Conservation (phyloP, 371 early-diverging fungal genomes). For the Haplosporangium sp. region DNA sequence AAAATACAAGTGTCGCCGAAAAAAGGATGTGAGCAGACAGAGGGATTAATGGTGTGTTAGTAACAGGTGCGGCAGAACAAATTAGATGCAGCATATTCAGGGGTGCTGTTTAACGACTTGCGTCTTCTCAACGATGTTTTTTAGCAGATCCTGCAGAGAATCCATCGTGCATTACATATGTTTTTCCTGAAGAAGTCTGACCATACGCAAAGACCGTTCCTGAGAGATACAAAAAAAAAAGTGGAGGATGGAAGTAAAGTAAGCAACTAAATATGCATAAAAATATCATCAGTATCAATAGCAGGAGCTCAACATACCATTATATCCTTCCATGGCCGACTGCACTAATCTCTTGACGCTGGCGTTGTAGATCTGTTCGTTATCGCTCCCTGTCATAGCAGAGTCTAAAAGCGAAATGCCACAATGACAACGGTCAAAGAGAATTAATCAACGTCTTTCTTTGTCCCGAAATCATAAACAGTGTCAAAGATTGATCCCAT, state of each 20-base stretch:
- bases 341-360: slow-evolving; percentile 57
- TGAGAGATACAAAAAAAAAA: slow-evolving; percentile 1
- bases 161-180: slow-evolving; percentile 64
- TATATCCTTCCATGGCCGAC: slow-evolving; percentile 72
- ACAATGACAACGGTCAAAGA: background rate
- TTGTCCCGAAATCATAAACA: background rate
- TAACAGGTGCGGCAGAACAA: no score
- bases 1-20: no score
- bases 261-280: background rate
- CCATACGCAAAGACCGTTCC: slow-evolving; percentile 82
- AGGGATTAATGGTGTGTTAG: no score
- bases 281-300: background rate
- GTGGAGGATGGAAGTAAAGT: background rate
- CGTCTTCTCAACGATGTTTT: no score
- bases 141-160: background rate
- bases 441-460: background rate
- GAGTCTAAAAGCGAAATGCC: background rate
- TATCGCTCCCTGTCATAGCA: slow-evolving; percentile 57
- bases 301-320: slow-evolving; percentile 53
- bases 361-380: slow-evolving; percentile 54
- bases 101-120: no score
- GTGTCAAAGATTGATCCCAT: background rate
- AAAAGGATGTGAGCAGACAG: no score
- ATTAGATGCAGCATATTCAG: no score
- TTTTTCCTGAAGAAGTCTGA: slow-evolving; percentile 98